phyloP scores from a whole-genome alignment of 169 alveolate genomes.

The Eimeria zaria region DNA sequence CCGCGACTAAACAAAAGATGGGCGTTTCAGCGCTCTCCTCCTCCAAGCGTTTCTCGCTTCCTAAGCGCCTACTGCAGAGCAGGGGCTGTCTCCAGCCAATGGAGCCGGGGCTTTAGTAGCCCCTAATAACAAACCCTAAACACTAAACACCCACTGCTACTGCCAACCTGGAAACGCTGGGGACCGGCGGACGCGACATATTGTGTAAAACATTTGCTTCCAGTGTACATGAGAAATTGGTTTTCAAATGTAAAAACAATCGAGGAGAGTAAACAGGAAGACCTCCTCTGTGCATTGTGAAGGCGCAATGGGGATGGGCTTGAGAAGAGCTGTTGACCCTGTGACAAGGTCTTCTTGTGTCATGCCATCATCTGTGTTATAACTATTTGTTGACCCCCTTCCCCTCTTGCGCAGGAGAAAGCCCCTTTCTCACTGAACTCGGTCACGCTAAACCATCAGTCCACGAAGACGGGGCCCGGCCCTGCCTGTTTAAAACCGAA shows the following conservation, averaged over 20 bases:
- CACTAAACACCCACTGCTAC: background rate
- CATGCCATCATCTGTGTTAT: background rate
- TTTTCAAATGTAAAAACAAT: slow-evolving; percentile 24
- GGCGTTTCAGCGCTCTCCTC: background rate
- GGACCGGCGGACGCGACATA: background rate
- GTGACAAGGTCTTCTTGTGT: background rate
- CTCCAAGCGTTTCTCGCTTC: background rate
- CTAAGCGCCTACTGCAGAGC: background rate
- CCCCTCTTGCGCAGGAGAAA: background rate
- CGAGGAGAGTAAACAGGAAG: background rate
- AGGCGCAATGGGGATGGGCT: slow-evolving; percentile 27
- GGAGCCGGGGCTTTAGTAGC: background rate
- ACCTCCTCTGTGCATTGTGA: slow-evolving; percentile 34
- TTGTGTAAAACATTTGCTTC: background rate
- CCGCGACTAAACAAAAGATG: background rate
- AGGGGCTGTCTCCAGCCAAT: background rate
- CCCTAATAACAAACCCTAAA: background rate
- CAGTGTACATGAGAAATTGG: background rate
- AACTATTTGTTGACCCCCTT: background rate
- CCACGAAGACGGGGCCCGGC: background rate
- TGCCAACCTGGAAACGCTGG: background rate
- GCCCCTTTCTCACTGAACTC: slow-evolving; percentile 30
- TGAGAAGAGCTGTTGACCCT: background rate
- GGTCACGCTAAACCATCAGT: background rate
- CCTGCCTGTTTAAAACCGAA: slow-evolving; percentile 11